Evolutionary conservation across 345 rosid species (phyloP).

Genomic region (Euphorbia tirucalli): DNA sequence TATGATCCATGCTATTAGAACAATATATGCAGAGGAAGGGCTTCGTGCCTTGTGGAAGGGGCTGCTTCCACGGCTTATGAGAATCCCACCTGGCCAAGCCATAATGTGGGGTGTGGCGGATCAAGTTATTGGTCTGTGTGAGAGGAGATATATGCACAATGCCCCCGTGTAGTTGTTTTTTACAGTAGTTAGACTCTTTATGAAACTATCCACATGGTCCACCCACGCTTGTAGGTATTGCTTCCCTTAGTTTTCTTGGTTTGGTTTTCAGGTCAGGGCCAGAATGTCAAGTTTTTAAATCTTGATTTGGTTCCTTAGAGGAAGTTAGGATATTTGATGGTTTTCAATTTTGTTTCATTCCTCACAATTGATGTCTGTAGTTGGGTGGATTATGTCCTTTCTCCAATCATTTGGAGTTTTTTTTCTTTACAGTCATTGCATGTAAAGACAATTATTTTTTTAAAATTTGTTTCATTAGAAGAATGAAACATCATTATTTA

Average conservation of each 20-base stretch:
- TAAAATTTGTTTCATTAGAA: too few relatives aligned
- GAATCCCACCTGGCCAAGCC: slow-evolving; percentile 98
- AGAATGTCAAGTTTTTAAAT: not conserved
- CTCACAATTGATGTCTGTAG: not conserved
- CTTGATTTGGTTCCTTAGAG: not conserved
- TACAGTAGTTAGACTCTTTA: slow-evolving; percentile 15
- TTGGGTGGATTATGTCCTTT: not conserved
- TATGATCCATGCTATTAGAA: slow-evolving; percentile 85
- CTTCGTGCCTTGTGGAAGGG: slow-evolving; percentile 84
- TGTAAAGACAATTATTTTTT: too few relatives aligned
- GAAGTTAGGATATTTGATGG: not conserved
- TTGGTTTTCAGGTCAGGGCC: slow-evolving; percentile 12
- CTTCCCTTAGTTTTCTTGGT: slow-evolving; percentile 21
- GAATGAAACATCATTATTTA: too few relatives aligned
- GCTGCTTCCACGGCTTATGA: slow-evolving; percentile 87
- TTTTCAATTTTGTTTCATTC: not conserved
- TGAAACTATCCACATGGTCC: slow-evolving; percentile 34
- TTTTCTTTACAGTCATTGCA: too few relatives aligned
- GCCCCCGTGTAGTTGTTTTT: slow-evolving; percentile 45
- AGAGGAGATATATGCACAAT: slow-evolving; percentile 50
- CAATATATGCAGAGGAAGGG: slow-evolving; percentile 84
- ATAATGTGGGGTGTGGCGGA: slow-evolving; percentile 99
- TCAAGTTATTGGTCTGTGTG: slow-evolving; percentile 80
- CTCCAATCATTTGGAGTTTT: too few relatives aligned
- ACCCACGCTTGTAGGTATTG: slow-evolving; percentile 46